These are phyloP conservation scores for Ophiorrhiza pumila DNA, from an alignment of 257 asterid genomes.

Conservation along the genomic window DNA sequence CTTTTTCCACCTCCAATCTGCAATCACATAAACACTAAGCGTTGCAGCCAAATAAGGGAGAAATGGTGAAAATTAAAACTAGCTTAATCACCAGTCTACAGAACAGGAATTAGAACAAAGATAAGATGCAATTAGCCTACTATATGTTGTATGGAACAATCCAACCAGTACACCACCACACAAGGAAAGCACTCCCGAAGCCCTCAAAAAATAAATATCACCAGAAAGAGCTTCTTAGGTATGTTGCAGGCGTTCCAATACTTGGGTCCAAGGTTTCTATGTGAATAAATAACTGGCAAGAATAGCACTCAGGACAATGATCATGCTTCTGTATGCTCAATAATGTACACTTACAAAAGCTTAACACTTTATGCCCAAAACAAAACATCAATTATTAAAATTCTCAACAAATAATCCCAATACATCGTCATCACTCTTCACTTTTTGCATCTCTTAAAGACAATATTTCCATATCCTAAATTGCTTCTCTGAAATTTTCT, in stretches of 20 bases:
- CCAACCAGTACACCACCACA: too few relatives aligned
- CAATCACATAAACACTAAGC: slow-evolving; percentile 21
- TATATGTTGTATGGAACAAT: too few relatives aligned
- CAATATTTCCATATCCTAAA: neutral
- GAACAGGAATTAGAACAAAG: neutral
- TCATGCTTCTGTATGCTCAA: too few relatives aligned
- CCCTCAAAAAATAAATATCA: too few relatives aligned
- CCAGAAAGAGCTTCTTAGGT: neutral
- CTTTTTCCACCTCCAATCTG: slow-evolving; percentile 68
- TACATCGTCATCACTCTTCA: neutral
- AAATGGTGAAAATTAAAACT: neutral
- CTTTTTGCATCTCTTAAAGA: too few relatives aligned
- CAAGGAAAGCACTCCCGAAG: too few relatives aligned
- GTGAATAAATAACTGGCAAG: neutral
- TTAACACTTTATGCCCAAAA: neutral
- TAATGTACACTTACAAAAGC: too few relatives aligned
- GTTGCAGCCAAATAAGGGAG: neutral
- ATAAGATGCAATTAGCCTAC: neutral
- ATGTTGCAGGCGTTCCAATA: neutral
- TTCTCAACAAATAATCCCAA: neutral
- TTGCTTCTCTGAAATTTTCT: neutral
- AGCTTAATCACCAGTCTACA: neutral
- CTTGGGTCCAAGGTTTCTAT: too few relatives aligned
- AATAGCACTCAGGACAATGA: too few relatives aligned
- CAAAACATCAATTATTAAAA: neutral